Conservation (phyloP, 139 green algal genomes). For the Closterium sp. region DNA sequence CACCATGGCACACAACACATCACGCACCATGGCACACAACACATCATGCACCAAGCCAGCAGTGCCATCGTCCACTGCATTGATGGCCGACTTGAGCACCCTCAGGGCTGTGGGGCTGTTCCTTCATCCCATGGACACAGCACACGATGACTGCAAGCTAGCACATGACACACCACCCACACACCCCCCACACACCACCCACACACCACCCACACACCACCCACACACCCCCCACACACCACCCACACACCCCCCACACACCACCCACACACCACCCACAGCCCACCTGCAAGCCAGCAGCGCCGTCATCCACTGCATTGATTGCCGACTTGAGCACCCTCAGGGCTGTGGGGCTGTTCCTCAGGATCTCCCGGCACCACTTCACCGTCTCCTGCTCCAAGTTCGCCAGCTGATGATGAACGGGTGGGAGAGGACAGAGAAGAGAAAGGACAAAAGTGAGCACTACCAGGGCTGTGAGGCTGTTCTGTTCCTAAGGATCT, state of each 20-base stretch:
- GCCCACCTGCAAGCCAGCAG: no score
- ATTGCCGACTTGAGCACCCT: slow-evolving; percentile 41
- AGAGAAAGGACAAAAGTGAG: background rate
- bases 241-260: no score
- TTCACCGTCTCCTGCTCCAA: slow-evolving; percentile 86
- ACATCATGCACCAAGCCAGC: slow-evolving; percentile 68
- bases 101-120: slow-evolving; percentile 58
- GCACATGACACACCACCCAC: no score
- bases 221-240: no score
- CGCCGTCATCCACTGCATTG: no score
- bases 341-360: slow-evolving; percentile 70
- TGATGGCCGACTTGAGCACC: slow-evolving; percentile 89
- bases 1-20: no score
- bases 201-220: no score
- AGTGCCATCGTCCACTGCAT: slow-evolving; percentile 93
- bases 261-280: no score
- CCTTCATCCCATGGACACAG: no score
- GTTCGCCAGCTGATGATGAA: slow-evolving; percentile 46
- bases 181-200: no score
- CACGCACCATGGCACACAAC: no score
- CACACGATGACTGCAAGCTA: no score
- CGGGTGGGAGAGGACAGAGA: background rate
- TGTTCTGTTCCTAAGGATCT: slow-evolving; percentile 80
- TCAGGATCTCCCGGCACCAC: slow-evolving; percentile 94
- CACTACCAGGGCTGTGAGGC: slow-evolving; percentile 66